These are phyloP conservation scores for Escovopsis sp. DNA, from an alignment of 2,329 filamentous ascomycete genomes.

Conservation along the genomic window DNA sequence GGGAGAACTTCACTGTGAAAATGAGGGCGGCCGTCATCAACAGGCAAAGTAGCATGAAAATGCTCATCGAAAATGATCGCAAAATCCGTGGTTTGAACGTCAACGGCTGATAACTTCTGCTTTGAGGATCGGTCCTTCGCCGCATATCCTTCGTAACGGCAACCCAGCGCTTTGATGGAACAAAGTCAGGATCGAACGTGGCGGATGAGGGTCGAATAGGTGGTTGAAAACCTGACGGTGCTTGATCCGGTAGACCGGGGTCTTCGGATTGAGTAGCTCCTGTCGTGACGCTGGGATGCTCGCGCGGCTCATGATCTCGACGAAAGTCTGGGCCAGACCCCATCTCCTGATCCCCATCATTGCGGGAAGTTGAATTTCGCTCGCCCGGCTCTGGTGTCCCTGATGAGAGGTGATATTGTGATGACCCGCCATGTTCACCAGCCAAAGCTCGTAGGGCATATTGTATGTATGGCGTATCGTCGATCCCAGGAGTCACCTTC, in stretches of 20 bases:
- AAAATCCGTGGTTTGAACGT: conserved; percentile 60
- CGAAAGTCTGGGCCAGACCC: background rate
- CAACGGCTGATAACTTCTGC: conserved; percentile 33
- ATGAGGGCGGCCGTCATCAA: conserved; percentile 60
- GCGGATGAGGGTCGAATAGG: conserved; percentile 1
- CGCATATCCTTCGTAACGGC: conserved; percentile 20
- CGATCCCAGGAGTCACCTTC: conserved; percentile 58
- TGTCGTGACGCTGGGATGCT: background rate
- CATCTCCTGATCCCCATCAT: conserved; percentile 8
- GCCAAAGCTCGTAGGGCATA: conserved; percentile 84
- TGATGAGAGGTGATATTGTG: conserved; percentile 32
- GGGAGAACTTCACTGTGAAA: conserved; percentile 57
- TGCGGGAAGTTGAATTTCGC: conserved; percentile 14
- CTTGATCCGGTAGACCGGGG: background rate
- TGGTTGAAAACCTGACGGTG: background rate
- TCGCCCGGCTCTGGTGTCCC: conserved; percentile 18
- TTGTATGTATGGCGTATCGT: conserved; percentile 76
- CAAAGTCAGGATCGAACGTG: conserved; percentile 2
- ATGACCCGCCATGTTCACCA: conserved; percentile 48
- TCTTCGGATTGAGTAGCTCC: background rate
- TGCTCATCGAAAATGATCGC: conserved; percentile 47
- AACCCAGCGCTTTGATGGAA: conserved; percentile 14
- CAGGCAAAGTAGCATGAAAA: conserved; percentile 46
- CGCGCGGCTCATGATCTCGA: no score
- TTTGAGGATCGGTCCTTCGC: conserved; percentile 23